A percentile compares a stretch with the other conserved stretches of the same genome.
phyloP scores from a whole-genome alignment of 169 alveolate species.

The Hepatocystis sp. region DNA sequence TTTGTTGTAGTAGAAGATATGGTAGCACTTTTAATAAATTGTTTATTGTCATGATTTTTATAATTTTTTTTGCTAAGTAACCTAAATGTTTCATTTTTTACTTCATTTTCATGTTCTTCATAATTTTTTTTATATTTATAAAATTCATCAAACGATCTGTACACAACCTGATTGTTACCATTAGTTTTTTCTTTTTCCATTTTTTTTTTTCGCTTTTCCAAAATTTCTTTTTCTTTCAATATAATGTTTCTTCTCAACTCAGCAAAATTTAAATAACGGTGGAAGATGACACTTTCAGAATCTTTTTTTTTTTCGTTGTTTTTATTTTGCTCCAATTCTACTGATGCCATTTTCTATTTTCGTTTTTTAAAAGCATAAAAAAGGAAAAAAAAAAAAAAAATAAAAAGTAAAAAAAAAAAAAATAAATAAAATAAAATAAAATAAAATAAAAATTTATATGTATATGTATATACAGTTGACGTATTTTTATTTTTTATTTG shows the following conservation, averaged over 20 bases:
- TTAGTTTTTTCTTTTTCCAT: background rate
- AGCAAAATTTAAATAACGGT: constrained; percentile 14
- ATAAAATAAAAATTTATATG: too few species aligned
- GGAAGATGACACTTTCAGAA: background rate
- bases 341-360: background rate
- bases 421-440: too few species aligned
- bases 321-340: constrained; percentile 3
- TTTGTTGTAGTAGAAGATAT: too few species aligned
- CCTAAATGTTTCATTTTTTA: constrained; percentile 29
- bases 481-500: too few species aligned
- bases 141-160: constrained; percentile 70
- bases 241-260: constrained; percentile 38
- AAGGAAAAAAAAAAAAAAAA: too few species aligned
- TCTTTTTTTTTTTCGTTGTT: background rate
- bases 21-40: too few species aligned
- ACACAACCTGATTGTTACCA: constrained; percentile 12
- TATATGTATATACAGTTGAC: too few species aligned
- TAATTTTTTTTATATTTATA: constrained; percentile 46
- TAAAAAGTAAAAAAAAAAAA: too few species aligned
- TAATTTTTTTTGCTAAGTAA: background rate
- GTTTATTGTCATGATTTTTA: too few species aligned
- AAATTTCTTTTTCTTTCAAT: constrained; percentile 45
- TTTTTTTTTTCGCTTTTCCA: constrained; percentile 15
- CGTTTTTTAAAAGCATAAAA: too few species aligned
- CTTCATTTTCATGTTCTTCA: constrained; percentile 50